Evolutionary conservation across 768 basidiomycete species (phyloP).

Genomic region (Podaxis sp.): DNA sequence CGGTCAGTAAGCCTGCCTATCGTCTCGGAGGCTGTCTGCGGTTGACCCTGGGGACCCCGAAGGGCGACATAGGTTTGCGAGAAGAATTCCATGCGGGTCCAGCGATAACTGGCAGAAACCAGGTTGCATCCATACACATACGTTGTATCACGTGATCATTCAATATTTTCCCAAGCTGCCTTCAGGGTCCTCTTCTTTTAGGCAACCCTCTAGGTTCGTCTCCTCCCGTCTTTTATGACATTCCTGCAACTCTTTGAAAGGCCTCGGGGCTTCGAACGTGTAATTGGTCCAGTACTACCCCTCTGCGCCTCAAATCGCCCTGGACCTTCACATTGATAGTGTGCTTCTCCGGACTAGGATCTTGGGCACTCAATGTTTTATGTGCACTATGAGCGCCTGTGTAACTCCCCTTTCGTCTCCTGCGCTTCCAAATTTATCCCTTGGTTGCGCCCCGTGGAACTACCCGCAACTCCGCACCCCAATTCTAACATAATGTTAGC

Average conservation of each 20-base stretch:
- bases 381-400: background rate
- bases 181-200: background rate
- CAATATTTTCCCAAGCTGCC: background rate
- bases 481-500: background rate
- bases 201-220: background rate
- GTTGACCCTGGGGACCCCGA: conserved; percentile 78
- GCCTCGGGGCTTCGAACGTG: background rate
- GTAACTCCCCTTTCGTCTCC: background rate
- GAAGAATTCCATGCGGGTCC: conserved; percentile 72
- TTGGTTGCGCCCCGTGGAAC: background rate
- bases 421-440: background rate
- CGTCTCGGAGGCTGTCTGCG: conserved; percentile 82
- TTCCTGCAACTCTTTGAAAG: background rate
- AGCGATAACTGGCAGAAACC: background rate
- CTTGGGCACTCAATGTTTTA: background rate
- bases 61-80: conserved; percentile 85
- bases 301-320: background rate
- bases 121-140: background rate
- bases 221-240: background rate
- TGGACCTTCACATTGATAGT: background rate
- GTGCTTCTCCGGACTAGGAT: background rate
- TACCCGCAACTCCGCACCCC: background rate
- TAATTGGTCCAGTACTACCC: background rate
- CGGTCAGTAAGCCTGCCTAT: conserved; percentile 87
- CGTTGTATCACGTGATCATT: background rate